phyloP scores from a whole-genome alignment of 495 filamentous ascomycete species.

The Letharia lupina region DNA sequence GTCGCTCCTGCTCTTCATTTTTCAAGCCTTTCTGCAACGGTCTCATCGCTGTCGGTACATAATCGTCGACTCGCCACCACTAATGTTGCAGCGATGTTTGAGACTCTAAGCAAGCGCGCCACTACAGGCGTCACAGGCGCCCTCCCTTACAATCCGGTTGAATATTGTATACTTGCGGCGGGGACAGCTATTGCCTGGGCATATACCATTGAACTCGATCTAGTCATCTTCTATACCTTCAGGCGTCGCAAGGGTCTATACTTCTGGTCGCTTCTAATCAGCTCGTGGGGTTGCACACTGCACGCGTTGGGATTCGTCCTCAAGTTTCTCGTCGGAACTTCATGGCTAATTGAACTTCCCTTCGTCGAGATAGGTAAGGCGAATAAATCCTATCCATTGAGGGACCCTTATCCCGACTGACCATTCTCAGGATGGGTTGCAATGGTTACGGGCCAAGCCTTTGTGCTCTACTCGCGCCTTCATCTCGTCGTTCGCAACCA shows the following conservation, averaged over 20 bases:
- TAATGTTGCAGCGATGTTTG: conserved; percentile 9
- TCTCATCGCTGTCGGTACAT: not conserved
- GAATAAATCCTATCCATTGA: conserved; percentile 28
- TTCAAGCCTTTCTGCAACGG: not conserved
- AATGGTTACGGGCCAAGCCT: conserved; percentile 59
- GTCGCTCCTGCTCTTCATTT: not conserved
- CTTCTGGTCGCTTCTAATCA: conserved; percentile 49
- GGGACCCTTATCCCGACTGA: conserved; percentile 39
- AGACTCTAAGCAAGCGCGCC: conserved; percentile 14
- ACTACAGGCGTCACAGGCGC: conserved; percentile 19
- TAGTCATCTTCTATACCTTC: conserved; percentile 41
- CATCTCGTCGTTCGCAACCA: conserved; percentile 49
- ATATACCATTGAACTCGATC: conserved; percentile 26
- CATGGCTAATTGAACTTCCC: conserved; percentile 18
- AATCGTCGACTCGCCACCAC: not conserved
- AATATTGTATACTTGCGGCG: conserved; percentile 27
- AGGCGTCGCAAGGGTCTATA: conserved; percentile 38
- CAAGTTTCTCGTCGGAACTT: conserved; percentile 43
- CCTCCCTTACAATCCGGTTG: conserved; percentile 19
- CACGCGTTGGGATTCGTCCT: conserved; percentile 54
- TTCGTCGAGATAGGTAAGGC: conserved; percentile 23
- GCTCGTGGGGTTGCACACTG: conserved; percentile 47
- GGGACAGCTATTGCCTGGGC: conserved; percentile 25
- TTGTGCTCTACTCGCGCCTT: conserved; percentile 62
- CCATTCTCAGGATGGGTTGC: conserved; percentile 41